Conservation (phyloP, 345 rosid genomes). For the Dovyalis caffra region DNA sequence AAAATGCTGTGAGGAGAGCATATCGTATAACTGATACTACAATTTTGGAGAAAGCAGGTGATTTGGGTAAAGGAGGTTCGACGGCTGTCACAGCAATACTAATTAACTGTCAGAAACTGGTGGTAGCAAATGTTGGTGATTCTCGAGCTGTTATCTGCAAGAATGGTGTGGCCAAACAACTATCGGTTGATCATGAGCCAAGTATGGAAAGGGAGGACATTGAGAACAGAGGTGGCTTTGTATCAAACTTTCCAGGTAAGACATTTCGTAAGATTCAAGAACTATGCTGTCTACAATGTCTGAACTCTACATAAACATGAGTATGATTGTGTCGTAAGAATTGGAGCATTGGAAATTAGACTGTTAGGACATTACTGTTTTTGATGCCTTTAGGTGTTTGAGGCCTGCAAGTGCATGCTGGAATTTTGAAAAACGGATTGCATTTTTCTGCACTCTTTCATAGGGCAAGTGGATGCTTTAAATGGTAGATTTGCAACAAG, state of each 20-base stretch:
- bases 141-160: slow-evolving; percentile 83
- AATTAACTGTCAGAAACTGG: slow-evolving; percentile 65
- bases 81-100: slow-evolving; percentile 92
- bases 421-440: not conserved
- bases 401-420: not conserved
- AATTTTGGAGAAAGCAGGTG: slow-evolving; percentile 65
- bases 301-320: not conserved
- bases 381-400: not conserved
- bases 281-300: not conserved
- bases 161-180: slow-evolving; percentile 64
- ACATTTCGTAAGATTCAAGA: not conserved
- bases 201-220: slow-evolving; percentile 58
- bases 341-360: not conserved
- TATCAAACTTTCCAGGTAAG: slow-evolving; percentile 82
- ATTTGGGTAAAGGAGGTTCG: slow-evolving; percentile 87
- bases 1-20: slow-evolving; percentile 66
- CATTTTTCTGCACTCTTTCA: not conserved
- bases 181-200: slow-evolving; percentile 92
- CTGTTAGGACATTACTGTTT: not conserved
- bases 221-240: slow-evolving; percentile 86
- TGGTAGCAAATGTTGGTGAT: slow-evolving; percentile 93
- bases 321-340: not conserved
- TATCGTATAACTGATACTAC: slow-evolving; percentile 59
- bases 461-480: not conserved
- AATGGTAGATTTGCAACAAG: not conserved